Evolutionary conservation across 2,329 filamentous ascomycete species (phyloP).

Genomic region (Laburnicola sp.): DNA sequence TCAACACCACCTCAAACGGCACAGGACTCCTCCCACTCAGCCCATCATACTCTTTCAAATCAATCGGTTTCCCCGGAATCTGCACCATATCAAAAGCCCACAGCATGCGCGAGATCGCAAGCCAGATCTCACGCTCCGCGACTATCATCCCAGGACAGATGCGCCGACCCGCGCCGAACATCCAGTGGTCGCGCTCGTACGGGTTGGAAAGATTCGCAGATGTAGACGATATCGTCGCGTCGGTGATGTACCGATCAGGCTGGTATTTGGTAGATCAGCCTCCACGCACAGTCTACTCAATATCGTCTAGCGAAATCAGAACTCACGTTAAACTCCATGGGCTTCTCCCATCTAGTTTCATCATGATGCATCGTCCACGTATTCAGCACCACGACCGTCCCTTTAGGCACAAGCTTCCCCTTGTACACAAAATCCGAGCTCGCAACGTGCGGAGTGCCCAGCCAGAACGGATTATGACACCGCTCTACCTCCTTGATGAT

Average conservation of each 20-base stretch:
- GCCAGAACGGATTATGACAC: conserved; percentile 12
- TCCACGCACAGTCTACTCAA: neutral
- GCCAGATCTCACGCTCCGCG: conserved; percentile 14
- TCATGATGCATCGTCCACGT: conserved; percentile 46
- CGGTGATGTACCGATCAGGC: conserved; percentile 15
- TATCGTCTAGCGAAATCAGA: neutral
- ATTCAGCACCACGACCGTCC: conserved; percentile 45
- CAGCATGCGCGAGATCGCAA: conserved; percentile 15
- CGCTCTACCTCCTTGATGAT: conserved; percentile 30
- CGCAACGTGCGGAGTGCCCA: conserved; percentile 2
- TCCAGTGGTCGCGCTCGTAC: conserved; percentile 17
- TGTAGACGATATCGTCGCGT: conserved; percentile 1
- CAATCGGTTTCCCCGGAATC: conserved; percentile 13
- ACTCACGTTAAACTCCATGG: conserved; percentile 16
- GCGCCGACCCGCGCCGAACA: conserved; percentile 19
- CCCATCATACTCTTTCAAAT: conserved; percentile 20
- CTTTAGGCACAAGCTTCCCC: conserved; percentile 46
- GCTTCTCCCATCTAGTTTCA: conserved; percentile 14
- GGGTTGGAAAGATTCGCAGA: conserved; percentile 15
- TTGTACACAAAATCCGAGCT: conserved; percentile 10
- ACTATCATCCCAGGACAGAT: conserved; percentile 8
- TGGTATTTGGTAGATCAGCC: neutral
- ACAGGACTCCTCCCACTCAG: conserved; percentile 17
- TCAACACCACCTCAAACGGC: conserved; percentile 12
- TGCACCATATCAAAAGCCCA: conserved; percentile 20